Base-by-base conservation (phyloP, 139 green algal species). In the Diplosphaera chodatii region DNA sequence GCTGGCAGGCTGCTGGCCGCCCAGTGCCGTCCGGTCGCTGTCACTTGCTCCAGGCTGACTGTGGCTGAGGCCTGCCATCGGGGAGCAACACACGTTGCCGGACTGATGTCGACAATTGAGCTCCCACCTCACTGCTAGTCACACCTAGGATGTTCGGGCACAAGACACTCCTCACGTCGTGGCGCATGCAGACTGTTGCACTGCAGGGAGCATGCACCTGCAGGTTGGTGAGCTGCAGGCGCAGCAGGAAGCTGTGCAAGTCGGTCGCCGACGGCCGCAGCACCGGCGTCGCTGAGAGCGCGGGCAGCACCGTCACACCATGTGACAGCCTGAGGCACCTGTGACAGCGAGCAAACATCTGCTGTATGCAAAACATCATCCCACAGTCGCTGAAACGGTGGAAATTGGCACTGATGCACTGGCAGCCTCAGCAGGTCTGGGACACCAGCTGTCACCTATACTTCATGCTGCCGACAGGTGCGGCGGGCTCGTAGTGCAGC, bases 401-500 rank as follows among this genome's bases (percentile, higher is more conserved):
- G n/a, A n/a, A n/a, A n/a, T n/a, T n/a, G n/a, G n/a, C n/a, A n/a
- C n/a, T n/a, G n/a, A n/a, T n/a, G n/a, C n/a, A n/a, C n/a, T n/a
- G n/a, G n/a, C n/a, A n/a, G n/a, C n/a, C n/a, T n/a, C n/a, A n/a
- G n/a, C n/a, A n/a, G n/a, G n/a, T n/a, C n/a, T n/a, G n/a, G n/a
- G n/a, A n/a, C n/a, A n/a, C n/a, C n/a, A n/a, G 25, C 20, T 66
- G 41, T 33, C n/a, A 75, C 72, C 64, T 70, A 67, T 74, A 67
- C 16, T 55, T 73, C 69, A 68, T 70, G 34, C 55, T 64, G 27
- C 70, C 64, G 18, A 67, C 70, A 40, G 69, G 66, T 56, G 79
- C 69, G 66, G 25, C 28, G 0, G 83, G 83, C 66, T 91, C 82
- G 33, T 77, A 87, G 69, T 83, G 87, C 72, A 79, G 87, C 15